phyloP scores from a whole-genome alignment of 2,329 filamentous ascomycete species.

The Pseudogymnoascus sp. region DNA sequence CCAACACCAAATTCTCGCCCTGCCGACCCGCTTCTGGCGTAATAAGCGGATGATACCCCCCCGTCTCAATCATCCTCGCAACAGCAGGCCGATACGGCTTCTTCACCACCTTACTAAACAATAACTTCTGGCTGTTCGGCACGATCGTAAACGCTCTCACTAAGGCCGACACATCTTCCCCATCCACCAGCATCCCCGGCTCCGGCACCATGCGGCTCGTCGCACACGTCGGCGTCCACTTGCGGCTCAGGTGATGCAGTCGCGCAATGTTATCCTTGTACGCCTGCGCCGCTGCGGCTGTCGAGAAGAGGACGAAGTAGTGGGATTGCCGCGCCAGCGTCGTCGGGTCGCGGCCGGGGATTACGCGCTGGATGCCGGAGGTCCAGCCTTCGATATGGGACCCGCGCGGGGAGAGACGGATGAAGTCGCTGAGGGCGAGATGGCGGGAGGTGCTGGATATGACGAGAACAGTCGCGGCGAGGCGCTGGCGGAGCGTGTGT shows the following conservation, averaged over 20 bases:
- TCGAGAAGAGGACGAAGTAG: constrained; percentile 65
- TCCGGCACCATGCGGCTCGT: constrained; percentile 30
- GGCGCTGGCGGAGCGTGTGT: not conserved
- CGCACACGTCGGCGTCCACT: constrained; percentile 34
- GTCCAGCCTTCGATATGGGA: constrained; percentile 62
- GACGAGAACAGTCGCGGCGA: constrained; percentile 36
- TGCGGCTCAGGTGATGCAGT: constrained; percentile 41
- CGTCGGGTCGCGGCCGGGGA: constrained; percentile 55
- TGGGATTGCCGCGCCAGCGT: constrained; percentile 56
- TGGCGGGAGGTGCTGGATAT: constrained; percentile 51
- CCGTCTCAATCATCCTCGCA: constrained; percentile 29
- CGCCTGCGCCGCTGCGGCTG: constrained; percentile 46
- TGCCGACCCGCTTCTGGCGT: constrained; percentile 12
- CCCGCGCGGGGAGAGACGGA: constrained; percentile 54
- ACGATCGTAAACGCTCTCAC: constrained; percentile 43
- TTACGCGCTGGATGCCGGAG: constrained; percentile 41
- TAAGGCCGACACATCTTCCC: constrained; percentile 40
- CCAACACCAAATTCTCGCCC: constrained; percentile 24
- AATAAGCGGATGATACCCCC: constrained; percentile 24
- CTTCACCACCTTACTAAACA: constrained; percentile 25
- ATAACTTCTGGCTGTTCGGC: constrained; percentile 32
- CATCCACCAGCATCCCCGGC: constrained; percentile 36
- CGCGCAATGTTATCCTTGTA: constrained; percentile 50
- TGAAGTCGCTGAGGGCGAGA: constrained; percentile 62
- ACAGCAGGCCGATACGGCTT: constrained; percentile 30